Evolutionary conservation across 129 eudicot genomes (phyloP).

Genomic region (Smallanthus sonchifolius): DNA sequence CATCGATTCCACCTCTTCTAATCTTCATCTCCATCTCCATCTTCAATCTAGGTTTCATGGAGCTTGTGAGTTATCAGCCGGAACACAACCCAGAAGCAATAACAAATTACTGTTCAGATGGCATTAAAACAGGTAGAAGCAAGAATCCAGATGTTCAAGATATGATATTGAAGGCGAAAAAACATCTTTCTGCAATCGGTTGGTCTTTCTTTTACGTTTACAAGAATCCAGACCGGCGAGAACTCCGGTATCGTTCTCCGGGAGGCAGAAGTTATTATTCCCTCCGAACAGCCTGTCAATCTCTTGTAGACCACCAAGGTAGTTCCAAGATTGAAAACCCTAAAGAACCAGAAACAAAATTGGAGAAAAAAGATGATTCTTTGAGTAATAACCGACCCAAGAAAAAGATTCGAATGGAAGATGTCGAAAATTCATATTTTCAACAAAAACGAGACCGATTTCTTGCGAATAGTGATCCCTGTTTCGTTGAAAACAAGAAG

Average conservation of each 20-base stretch:
- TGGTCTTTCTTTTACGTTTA: conserved; percentile 35
- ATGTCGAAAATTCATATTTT: conserved; percentile 15
- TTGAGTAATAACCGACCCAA: conserved; percentile 3
- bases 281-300: conserved; percentile 21
- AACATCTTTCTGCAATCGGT: conserved; percentile 50
- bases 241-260: conserved; percentile 30
- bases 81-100: conserved; percentile 19
- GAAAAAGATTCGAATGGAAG: conserved; percentile 21
- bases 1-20: neutral
- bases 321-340: neutral
- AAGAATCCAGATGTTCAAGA: conserved; percentile 3
- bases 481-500: neutral
- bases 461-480: neutral
- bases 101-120: conserved; percentile 17
- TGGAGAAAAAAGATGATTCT: neutral
- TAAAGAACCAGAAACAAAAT: neutral
- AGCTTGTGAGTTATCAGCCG: neutral
- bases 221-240: neutral
- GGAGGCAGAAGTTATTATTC: conserved; percentile 15
- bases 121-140: conserved; percentile 20
- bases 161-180: conserved; percentile 30
- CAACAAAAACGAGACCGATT: neutral
- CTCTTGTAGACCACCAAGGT: neutral
- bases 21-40: neutral
- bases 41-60: neutral